A percentile compares a stretch with the other conserved stretches of the same genome.
Evolutionary conservation across 176 grass and related monocot species (phyloP).

Genomic region (Areca catechu): DNA sequence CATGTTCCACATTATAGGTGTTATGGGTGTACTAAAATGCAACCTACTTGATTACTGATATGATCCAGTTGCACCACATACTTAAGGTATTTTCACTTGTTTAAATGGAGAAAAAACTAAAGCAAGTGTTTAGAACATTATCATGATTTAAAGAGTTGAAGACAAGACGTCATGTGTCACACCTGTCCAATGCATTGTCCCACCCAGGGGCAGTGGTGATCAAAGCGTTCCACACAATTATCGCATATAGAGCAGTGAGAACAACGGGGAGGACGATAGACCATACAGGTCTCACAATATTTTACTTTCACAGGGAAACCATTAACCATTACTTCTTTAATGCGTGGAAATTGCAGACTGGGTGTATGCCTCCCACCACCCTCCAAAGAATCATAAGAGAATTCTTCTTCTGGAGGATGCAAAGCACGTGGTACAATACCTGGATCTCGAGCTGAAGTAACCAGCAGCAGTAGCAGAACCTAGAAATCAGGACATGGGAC

Average conservation of each 20-base stretch:
- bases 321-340: conserved; percentile 70
- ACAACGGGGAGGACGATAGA: conserved; percentile 78
- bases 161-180: conserved; percentile 11
- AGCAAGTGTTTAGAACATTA: too few species aligned
- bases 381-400: conserved; percentile 51
- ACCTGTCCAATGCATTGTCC: conserved; percentile 97
- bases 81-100: too few species aligned
- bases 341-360: conserved; percentile 60
- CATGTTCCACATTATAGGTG: too few species aligned
- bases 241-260: conserved; percentile 92
- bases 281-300: conserved; percentile 98
- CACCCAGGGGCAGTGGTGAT: conserved; percentile 97
- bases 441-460: conserved; percentile 90
- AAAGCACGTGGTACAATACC: conserved; percentile 79
- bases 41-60: too few species aligned
- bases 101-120: too few species aligned
- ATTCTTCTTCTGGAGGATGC: conserved; percentile 82
- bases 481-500: conserved; percentile 28
- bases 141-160: conserved; percentile 1
- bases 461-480: conserved; percentile 79
- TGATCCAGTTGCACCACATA: too few species aligned
- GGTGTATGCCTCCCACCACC: conserved; percentile 34
- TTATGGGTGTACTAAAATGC: too few species aligned
- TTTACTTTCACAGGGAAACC: conserved; percentile 62
- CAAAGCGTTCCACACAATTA: conserved; percentile 87